Conservation (phyloP, 768 basidiomycete genomes). For the Auricularia sp. region DNA sequence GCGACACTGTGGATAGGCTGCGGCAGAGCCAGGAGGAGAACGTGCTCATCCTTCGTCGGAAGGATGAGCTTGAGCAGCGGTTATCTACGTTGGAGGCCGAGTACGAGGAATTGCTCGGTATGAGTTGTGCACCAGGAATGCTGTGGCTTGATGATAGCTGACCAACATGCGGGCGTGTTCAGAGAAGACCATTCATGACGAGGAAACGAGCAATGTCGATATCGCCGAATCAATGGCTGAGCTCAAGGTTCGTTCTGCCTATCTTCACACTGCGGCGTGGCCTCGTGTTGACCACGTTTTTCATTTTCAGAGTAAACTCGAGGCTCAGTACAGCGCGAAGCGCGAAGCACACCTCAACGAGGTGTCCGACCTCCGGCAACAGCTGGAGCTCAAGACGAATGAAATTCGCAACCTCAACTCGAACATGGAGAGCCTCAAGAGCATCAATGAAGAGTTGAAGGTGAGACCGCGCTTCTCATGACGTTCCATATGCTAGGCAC, state of each 20-base stretch:
- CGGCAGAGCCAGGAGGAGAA: conserved; percentile 88
- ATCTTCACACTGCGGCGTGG: conserved; percentile 4
- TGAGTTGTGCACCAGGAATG: conserved; percentile 18
- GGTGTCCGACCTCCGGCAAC: conserved; percentile 77
- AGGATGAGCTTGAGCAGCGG: conserved; percentile 81
- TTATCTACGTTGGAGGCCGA: conserved; percentile 77
- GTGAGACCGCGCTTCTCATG: conserved; percentile 32
- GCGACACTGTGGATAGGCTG: conserved; percentile 84
- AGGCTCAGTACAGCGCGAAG: conserved; percentile 86
- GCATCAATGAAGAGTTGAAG: conserved; percentile 97
- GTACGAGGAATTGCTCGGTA: conserved; percentile 93
- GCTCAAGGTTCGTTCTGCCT: conserved; percentile 59
- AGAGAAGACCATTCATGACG: conserved; percentile 90
- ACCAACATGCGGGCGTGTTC: conserved; percentile 10
- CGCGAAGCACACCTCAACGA: conserved; percentile 84
- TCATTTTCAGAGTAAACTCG: conserved; percentile 75
- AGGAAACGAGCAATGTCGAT: conserved; percentile 76
- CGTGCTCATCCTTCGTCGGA: conserved; percentile 69
- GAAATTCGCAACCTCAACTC: conserved; percentile 79
- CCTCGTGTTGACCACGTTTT: conserved; percentile 9
- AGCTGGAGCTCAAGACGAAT: conserved; percentile 72
- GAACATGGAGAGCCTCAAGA: conserved; percentile 86
- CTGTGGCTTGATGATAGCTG: conserved; percentile 11
- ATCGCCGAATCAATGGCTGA: conserved; percentile 78
- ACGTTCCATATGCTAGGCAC: conserved; percentile 5